Evolutionary conservation across 148 eudicot genomes (phyloP), one percentile per base, ranked within the genome.

Genomic region (Cornus suecica): DNA sequence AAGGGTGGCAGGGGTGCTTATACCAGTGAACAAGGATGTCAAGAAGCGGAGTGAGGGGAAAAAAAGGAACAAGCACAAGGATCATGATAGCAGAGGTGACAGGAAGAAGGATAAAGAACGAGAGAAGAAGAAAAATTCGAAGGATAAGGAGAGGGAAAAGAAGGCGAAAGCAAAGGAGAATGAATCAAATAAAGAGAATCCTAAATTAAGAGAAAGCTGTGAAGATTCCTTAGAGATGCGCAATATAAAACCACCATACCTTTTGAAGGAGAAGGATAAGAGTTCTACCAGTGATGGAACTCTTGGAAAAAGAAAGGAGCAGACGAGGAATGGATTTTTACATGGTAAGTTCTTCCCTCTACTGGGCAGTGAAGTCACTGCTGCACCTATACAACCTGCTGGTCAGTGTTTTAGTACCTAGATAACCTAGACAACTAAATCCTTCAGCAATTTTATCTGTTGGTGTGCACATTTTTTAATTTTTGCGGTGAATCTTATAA

Each of bases 341-440:
- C 81, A 67, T 70, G 88, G 91, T 88, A 76, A 85, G 91, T 84
- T 71, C 52, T 74, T 71, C 62, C 69, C 73, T 70, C 64, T 27
- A 42, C 41, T 13, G 61, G 64, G 65, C 32, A 20, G 5, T 64
- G 61, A 41, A 25, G 15, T 64, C 61, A 64, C 28, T 74, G 32
- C 60, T 31, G 51, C 28, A 32, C 16, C 25, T 34, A 26, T 20
- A 16, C 34, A 25, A 34, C 2, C 15, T 25, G 51, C 32, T 60
- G 15, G 24, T 25, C 54, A 37, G 26, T 70, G 73, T 32, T 27
- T 31, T 14, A 48, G 31, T 45, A 9, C 61, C 5, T 41, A 27
- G 45, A 51, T 24, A n/a, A 1, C 25, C 15, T 16, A 7, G 18
- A 48, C 54, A 18, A 22, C 16, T 32, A 32, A 32, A 20, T 15